phyloP scores from a whole-genome alignment of 2,329 filamentous ascomycete species.

The Polychaeton citri region DNA sequence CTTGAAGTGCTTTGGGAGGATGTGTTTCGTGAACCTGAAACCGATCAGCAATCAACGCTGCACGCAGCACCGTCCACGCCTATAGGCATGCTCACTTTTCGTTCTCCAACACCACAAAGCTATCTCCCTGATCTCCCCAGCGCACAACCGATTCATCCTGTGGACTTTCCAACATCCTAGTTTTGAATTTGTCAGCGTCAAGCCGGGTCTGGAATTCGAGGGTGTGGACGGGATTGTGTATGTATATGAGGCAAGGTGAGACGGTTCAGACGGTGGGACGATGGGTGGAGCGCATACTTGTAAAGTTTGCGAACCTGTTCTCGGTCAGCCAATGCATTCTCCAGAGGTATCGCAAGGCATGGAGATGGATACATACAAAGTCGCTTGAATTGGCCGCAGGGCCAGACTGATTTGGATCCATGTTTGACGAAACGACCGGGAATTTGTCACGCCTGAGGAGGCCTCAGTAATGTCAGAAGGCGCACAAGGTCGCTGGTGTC shows the following conservation, averaged over 20 bases:
- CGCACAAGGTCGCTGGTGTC: conserved; percentile 4
- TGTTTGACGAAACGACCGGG: conserved; percentile 10
- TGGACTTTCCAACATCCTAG: conserved; percentile 93
- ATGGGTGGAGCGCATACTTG: conserved; percentile 54
- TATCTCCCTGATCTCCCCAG: conserved; percentile 90
- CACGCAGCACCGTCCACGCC: conserved; percentile 3
- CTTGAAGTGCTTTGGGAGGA: conserved; percentile 97
- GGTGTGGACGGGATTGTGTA: conserved; percentile 8
- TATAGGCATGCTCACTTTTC: conserved; percentile 34
- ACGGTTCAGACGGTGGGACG: not conserved
- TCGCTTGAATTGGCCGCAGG: conserved; percentile 68
- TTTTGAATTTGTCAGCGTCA: conserved; percentile 11
- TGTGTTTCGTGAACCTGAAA: conserved; percentile 97
- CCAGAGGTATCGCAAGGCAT: not conserved
- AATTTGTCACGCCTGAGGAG: not conserved
- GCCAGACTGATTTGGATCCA: conserved; percentile 29
- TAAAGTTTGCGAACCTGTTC: conserved; percentile 88
- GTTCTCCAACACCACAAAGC: conserved; percentile 83
- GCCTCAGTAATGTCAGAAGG: too few species aligned
- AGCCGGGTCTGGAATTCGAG: not conserved
- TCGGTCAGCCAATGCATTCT: not conserved
- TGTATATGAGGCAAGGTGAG: not conserved
- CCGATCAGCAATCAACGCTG: conserved; percentile 37
- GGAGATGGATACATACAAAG: conserved; percentile 55
- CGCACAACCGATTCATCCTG: conserved; percentile 84